Evolutionary conservation across 345 rosid species (phyloP).

Genomic region (Populus deltoides): DNA sequence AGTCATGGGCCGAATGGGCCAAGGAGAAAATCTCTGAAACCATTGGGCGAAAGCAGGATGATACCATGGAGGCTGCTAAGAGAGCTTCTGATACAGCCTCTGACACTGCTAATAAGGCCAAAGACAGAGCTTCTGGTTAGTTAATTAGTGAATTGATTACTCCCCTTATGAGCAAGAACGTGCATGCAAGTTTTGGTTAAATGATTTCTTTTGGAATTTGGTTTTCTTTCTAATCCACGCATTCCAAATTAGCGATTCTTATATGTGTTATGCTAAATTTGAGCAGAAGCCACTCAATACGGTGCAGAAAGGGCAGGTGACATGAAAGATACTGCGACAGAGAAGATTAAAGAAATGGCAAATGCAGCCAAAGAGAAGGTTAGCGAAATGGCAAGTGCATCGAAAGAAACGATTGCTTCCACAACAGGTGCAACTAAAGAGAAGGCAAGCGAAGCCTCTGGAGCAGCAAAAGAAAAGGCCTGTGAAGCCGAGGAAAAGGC

Average conservation of each 20-base stretch:
- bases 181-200: no score
- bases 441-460: background rate
- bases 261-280: no score
- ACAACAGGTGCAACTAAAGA: no score
- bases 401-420: no score
- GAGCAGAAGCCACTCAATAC: constrained; percentile 7
- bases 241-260: no score
- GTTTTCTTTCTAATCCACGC: no score
- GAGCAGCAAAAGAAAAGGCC: background rate
- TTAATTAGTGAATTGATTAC: background rate
- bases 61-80: constrained; percentile 19
- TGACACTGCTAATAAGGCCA: constrained; percentile 24
- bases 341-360: background rate
- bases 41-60: constrained; percentile 38
- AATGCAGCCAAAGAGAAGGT: no score
- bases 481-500: constrained; percentile 12
- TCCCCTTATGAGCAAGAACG: no score
- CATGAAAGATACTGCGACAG: background rate
- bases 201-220: no score
- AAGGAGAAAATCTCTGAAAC: constrained; percentile 48
- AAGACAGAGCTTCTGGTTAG: constrained; percentile 43
- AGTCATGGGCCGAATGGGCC: constrained; percentile 56
- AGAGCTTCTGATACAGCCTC: constrained; percentile 25
- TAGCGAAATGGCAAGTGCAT: no score
- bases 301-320: constrained; percentile 26